Evolutionary conservation across 2,329 filamentous ascomycete species (phyloP), one percentile per base, ranked within the genome.

Genomic region (Alternaria brassicae): DNA sequence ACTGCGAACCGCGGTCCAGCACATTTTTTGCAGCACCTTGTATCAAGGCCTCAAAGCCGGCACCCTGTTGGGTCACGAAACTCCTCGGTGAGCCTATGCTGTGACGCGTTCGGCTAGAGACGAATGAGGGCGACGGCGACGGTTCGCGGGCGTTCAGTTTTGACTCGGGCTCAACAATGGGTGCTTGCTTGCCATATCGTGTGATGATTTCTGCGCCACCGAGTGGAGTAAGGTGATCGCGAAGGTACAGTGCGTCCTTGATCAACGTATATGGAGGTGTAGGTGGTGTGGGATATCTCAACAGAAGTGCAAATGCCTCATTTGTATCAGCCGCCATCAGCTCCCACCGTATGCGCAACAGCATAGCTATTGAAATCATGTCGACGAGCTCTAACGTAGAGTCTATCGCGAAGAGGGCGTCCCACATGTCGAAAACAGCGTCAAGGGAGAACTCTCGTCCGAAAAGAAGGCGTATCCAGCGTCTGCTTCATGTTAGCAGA

Each of bases 381-480:
- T 98, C 92, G 67, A 98, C 88, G 30, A 98, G 81, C 49, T 93
- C 88, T 27, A 97, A 80, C 0, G 86, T 85, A 7, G 94, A 85
- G 69, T 97, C 93, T 70, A 96, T 88, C 2, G 93, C 91, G 74
- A 99, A 96, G 1, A 99, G 83, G 7, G 89, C 86, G 79, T 99
- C 95, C 95, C 95, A 99, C 56, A 99, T 85, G 21, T 87, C 82
- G 36, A 99, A 85, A 39, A 93, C 85, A 62, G 96, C 88, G 53
- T 93, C 88, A 61, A 98, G 96, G 0, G 92, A 88, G 69, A 97
- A 98, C 76, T 99, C 95, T 66, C 95, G 87, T 48, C 94, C 93
- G 72, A 98, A 98, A 0, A 99, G 81, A 1, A 99, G 86, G 27
- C 95, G 88, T 58, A 98, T 91, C 95, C 95, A 99, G 57, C 95